phyloP scores from a whole-genome alignment of 768 basidiomycete genomes.

The Suillus occidentalis region DNA sequence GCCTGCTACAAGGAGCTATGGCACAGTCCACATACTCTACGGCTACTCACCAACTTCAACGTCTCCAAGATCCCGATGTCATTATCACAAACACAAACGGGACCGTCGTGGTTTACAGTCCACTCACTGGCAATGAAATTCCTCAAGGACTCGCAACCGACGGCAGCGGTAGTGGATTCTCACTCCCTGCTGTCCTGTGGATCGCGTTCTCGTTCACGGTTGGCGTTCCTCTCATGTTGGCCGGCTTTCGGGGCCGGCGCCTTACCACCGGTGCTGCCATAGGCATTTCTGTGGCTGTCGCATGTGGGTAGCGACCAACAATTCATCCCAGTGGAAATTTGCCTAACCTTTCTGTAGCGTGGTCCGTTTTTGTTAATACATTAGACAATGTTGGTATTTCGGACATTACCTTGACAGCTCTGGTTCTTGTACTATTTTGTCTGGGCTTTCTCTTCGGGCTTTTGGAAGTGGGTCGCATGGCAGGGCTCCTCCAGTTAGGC shows the following conservation, averaged over 20 bases:
- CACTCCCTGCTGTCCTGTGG: conserved; percentile 56
- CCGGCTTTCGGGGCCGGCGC: conserved; percentile 58
- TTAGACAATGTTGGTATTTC: conserved; percentile 46
- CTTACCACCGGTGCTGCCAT: conserved; percentile 54
- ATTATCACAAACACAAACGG: conserved; percentile 32
- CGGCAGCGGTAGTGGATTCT: conserved; percentile 53
- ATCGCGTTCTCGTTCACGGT: conserved; percentile 49
- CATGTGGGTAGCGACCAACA: conserved; percentile 34
- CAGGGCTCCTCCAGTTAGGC: conserved; percentile 47
- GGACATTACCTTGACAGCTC: conserved; percentile 50
- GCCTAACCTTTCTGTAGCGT: conserved; percentile 38
- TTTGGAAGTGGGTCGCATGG: conserved; percentile 49
- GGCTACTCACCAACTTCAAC: conserved; percentile 18
- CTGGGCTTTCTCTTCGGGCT: conserved; percentile 53
- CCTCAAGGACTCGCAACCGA: conserved; percentile 59
- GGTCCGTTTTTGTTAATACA: conserved; percentile 64
- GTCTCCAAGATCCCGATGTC: conserved; percentile 30
- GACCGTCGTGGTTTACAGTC: conserved; percentile 43
- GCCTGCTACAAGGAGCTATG: conserved; percentile 2
- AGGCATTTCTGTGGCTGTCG: conserved; percentile 50
- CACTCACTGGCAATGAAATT: conserved; percentile 41
- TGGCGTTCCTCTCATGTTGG: conserved; percentile 54
- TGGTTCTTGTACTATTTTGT: conserved; percentile 50
- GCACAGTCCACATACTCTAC: background rate
- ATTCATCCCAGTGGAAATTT: background rate